Evolutionary conservation across 345 rosid genomes (phyloP), one percentile per base, ranked within the genome.

Genomic region (Isatis tinctoria): DNA sequence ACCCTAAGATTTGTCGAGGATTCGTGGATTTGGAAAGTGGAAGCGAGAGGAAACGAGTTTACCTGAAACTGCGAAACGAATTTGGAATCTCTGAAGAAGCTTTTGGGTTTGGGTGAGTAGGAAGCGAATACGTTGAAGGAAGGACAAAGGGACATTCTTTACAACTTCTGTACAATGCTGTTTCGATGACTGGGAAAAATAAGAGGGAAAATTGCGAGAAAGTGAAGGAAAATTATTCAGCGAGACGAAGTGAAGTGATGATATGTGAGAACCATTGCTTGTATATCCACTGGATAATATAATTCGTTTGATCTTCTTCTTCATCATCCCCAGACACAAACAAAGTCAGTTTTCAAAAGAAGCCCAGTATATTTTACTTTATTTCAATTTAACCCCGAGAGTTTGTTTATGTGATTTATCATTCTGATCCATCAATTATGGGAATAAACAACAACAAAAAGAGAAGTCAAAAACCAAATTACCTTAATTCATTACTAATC

Each of bases 1-100:
- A 77, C 59, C 64, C 49, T 74, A 13, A 78, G 65, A 51, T 80
- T 79, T 35, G 35, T 33, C 6, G 77, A 52, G 26, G 49, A 56
- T 64, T 48, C 70, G 51, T 43, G 54, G 71, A 33, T 61, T 60
- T 69, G 67, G 71, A 69, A 44, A 2, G 77, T 36, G 10, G 54
- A 53, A 57, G 83, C 69, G 18, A 14, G 43, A 51, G 85, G 69
- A 26, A 72, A 33, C 2, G 90, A 82, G 14, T 81, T 84, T 78
- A 90, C 88, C 90, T 83, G 91, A 53, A 79, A 51, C 24, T 70
- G 90, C 35, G 81, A 60, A 75, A 84, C 63, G 82, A 87, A 81
- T 8, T 81, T 77, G 74, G 81, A 79, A 28, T 80, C 24, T 86
- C 81, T 81, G 80, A 16, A 48, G 66, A 28, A 35, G 57, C 53